phyloP scores from a whole-genome alignment of 2,329 filamentous ascomycete species.

The Ceratocystis colombiana region DNA sequence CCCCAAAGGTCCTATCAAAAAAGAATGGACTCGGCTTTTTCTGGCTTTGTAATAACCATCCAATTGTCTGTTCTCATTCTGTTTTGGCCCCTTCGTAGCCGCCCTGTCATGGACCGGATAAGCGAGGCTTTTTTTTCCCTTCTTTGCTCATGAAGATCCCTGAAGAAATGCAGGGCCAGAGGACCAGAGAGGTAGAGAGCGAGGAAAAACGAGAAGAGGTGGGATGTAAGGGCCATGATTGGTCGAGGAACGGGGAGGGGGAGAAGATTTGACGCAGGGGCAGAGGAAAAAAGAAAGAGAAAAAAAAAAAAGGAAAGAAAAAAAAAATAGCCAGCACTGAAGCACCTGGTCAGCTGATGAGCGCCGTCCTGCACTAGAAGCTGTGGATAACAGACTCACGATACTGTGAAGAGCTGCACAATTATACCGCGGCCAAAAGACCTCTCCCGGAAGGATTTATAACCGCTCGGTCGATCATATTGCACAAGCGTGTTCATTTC shows the following conservation, averaged over 20 bases:
- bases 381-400: too few relatives aligned
- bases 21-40: neutral
- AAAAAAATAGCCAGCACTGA: neutral
- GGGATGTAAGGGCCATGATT: neutral
- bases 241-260: neutral
- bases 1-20: too few relatives aligned
- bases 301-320: neutral
- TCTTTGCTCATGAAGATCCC: neutral
- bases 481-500: slow-evolving; percentile 8
- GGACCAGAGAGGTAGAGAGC: too few relatives aligned
- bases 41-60: neutral
- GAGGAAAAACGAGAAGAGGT: neutral
- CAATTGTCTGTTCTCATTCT: neutral
- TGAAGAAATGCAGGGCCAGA: neutral
- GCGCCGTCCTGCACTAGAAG: too few relatives aligned
- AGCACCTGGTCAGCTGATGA: too few relatives aligned
- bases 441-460: neutral
- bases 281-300: neutral
- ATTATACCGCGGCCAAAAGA: too few relatives aligned
- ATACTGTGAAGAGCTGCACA: neutral
- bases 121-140: neutral
- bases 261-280: neutral
- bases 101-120: slow-evolving; percentile 1
- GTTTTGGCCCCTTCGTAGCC: neutral
- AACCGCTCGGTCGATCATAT: slow-evolving; percentile 3